phyloP scores from a whole-genome alignment of 208 protist species.

The Balamuthia mandrillaris region DNA sequence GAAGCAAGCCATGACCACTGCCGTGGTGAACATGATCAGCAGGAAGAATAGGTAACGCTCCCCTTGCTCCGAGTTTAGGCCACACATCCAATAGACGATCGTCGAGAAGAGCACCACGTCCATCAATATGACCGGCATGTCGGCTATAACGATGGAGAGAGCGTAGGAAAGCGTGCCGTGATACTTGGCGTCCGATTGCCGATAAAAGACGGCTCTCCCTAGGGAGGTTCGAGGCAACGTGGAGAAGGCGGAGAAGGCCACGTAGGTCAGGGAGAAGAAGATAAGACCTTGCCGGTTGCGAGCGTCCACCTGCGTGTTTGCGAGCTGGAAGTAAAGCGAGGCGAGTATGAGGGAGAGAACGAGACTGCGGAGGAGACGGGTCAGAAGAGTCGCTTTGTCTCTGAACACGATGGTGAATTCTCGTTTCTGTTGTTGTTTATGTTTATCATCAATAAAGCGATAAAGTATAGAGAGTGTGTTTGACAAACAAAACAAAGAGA shows the following conservation, averaged over 20 bases:
- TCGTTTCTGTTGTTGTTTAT: neutral
- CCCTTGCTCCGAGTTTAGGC: too few relatives aligned
- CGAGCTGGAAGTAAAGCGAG: neutral
- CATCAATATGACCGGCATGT: neutral
- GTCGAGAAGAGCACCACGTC: neutral
- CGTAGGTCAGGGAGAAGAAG: slow-evolving; percentile 11
- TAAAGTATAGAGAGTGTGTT: neutral
- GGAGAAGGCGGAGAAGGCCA: neutral
- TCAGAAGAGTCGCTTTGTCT: neutral
- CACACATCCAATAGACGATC: neutral
- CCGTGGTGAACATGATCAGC: too few relatives aligned
- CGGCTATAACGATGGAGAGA: neutral
- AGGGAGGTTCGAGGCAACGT: neutral
- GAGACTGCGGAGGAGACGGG: neutral
- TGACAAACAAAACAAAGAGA: neutral
- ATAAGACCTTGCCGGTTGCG: neutral
- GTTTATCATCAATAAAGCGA: neutral
- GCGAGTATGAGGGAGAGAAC: neutral
- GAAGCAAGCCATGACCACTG: too few relatives aligned
- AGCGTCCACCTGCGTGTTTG: neutral
- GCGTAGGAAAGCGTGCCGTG: neutral
- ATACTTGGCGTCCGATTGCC: neutral
- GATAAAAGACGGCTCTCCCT: neutral
- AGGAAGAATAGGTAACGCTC: too few relatives aligned
- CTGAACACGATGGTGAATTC: neutral